Evolutionary conservation across 2,329 filamentous ascomycete species (phyloP), one percentile per base, ranked within the genome.

Genomic region (Passalora sequoiae): DNA sequence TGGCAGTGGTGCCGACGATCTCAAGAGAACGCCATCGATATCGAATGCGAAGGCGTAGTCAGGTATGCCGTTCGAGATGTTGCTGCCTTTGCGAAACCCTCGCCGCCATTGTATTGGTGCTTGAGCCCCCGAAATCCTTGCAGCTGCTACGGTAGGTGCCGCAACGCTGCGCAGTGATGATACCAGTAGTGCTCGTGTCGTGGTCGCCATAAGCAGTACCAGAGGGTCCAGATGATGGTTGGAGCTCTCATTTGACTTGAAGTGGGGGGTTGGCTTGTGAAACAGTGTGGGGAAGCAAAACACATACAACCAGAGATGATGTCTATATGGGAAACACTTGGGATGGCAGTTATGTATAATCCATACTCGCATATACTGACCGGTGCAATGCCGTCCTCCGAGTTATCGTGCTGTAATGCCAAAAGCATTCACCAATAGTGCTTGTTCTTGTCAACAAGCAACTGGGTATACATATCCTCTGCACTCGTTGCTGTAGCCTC

Each of bases 11-110:
- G 82, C 78, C 3, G 84, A 80, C 47, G 85, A 84, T 60, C 89
- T 87, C 22, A 97, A 76, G 15, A 98, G 78, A n/a, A 98, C 92
- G 43, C 92, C 92, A 65, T 98, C 92, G 62, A 98, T 94, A 65
- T 44, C 42, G 36, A 44, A 44, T 16, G 42, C 42, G 19, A 44
- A 44, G 42, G 36, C 42, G 16, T 44, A 44, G 19, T 40, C 29
- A 17, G 42, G 42, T 12, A 44, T 29, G 35, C 36, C 19, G 16
- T 22, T 29, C 36, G 6, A 13, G 38, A 5, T 17, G 20, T 25
- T 21, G 25, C 24, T 17, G 13, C 30, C 7, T 9, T 21, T 27
- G 15, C 40, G 42, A 15, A 32, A 40, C 15, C 20, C 16, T 25
- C 42, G 35, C 7, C 21, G 36, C 35, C 42, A 39, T 39, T 44